phyloP scores from a whole-genome alignment of 345 rosid genomes.

The Eucalyptus pauciflora region DNA sequence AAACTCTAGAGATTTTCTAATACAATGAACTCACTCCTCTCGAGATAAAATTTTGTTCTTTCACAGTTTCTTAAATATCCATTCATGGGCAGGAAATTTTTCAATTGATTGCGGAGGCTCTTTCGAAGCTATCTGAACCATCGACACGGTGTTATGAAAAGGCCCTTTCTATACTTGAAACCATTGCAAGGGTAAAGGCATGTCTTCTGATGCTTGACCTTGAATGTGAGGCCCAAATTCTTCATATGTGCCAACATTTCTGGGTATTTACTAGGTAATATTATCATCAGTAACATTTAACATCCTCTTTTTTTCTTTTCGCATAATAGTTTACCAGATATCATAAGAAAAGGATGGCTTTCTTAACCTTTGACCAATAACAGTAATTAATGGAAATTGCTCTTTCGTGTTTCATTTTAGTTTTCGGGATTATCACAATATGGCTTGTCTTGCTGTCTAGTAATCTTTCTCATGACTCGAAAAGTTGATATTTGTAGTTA shows the following conservation, averaged over 20 bases:
- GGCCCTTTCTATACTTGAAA: neutral
- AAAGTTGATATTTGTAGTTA: neutral
- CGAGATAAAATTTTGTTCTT: neutral
- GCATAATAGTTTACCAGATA: neutral
- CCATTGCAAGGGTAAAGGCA: neutral
- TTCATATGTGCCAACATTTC: neutral
- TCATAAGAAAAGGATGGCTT: neutral
- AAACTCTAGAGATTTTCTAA: neutral
- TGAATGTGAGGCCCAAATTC: neutral
- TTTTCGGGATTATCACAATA: neutral
- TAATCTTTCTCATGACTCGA: neutral
- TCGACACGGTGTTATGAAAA: constrained; percentile 32
- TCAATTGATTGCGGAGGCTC: constrained; percentile 32
- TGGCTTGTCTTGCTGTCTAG: neutral
- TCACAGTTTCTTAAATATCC: neutral
- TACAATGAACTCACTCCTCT: neutral
- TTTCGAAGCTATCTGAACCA: constrained; percentile 39
- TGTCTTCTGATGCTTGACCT: neutral
- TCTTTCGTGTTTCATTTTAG: neutral
- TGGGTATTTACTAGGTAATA: neutral
- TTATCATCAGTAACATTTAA: neutral
- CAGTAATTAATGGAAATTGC: neutral
- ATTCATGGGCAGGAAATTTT: constrained; percentile 47
- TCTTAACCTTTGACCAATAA: neutral
- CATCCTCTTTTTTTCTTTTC: rapidly evolving